Evolutionary conservation across 108 stramenopile genomes (phyloP).

Genomic region (Conticribra weissflogii): DNA sequence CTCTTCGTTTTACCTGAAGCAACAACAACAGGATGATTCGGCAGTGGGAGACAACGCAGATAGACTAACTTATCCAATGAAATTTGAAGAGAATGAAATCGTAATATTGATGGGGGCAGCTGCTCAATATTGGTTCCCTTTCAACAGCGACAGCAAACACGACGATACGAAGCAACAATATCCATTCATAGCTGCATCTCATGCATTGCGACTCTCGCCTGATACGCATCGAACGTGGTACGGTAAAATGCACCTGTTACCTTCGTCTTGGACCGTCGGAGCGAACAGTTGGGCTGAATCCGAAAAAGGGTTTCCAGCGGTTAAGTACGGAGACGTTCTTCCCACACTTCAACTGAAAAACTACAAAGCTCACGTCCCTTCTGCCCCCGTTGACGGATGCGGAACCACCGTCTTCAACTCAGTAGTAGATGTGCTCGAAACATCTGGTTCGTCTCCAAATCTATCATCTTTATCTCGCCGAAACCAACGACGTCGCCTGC

Average conservation of each 20-base stretch:
- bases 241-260: conserved; percentile 80
- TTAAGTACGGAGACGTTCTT: conserved; percentile 19
- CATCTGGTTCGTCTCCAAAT: neutral
- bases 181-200: conserved; percentile 60
- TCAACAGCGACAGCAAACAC: no score
- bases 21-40: no score
- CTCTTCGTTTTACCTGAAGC: conserved; percentile 51
- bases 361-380: conserved; percentile 37
- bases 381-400: conserved; percentile 37
- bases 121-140: conserved; percentile 69
- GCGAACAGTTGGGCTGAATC: no score
- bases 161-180: no score
- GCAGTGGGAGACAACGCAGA: no score
- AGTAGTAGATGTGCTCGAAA: no score
- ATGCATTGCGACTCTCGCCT: conserved; percentile 61
- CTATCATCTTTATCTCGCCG: neutral
- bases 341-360: conserved; percentile 21
- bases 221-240: conserved; percentile 66
- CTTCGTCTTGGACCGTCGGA: conserved; percentile 18
- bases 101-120: conserved; percentile 75
- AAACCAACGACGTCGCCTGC: conserved; percentile 48
- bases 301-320: no score
- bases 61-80: no score
- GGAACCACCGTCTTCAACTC: conserved; percentile 18
- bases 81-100: conserved; percentile 47